These are phyloP conservation scores for Phytophthora kernoviae DNA, from an alignment of 352 stramenopile species.

Conservation along the genomic window DNA sequence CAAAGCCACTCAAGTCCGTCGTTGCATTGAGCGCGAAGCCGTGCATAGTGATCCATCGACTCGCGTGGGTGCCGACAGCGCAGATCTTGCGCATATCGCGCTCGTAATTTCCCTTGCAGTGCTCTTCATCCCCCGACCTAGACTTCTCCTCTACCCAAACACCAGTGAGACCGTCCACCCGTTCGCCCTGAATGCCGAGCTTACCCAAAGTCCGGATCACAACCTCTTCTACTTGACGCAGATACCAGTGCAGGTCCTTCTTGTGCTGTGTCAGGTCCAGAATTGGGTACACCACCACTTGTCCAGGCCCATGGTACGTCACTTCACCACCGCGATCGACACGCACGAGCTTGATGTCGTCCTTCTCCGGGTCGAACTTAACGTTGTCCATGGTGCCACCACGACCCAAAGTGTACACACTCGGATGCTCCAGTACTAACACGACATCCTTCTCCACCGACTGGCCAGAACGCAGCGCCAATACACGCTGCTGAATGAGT, in stretches of 20 bases:
- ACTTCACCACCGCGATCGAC: constrained; percentile 99
- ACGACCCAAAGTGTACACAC: constrained; percentile 96
- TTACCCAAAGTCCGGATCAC: constrained; percentile 92
- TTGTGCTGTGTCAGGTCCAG: constrained; percentile 95
- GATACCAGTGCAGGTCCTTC: constrained; percentile 98
- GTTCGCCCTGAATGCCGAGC: constrained; percentile 88
- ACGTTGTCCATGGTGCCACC: constrained; percentile 93
- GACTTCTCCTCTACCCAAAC: constrained; percentile 93
- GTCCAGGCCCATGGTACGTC: constrained; percentile 98
- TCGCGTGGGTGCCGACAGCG: constrained; percentile 95
- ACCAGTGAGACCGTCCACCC: constrained; percentile 93
- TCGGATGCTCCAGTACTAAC: constrained; percentile 84
- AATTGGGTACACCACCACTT: constrained; percentile 98
- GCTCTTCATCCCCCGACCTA: constrained; percentile 11
- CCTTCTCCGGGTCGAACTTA: constrained; percentile 70
- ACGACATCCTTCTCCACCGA: constrained; percentile 60
- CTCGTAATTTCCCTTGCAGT: constrained; percentile 37
- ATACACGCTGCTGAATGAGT: constrained; percentile 81
- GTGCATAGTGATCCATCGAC: constrained; percentile 98
- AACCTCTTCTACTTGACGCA: constrained; percentile 95
- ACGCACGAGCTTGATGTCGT: constrained; percentile 90
- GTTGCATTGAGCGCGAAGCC: constrained; percentile 97
- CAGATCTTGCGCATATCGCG: constrained; percentile 94
- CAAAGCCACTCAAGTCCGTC: constrained; percentile 92
- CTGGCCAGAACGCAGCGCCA: constrained; percentile 44